Base-by-base conservation (phyloP, 2,329 filamentous ascomycete genomes). In the Fusarium equiseti region DNA sequence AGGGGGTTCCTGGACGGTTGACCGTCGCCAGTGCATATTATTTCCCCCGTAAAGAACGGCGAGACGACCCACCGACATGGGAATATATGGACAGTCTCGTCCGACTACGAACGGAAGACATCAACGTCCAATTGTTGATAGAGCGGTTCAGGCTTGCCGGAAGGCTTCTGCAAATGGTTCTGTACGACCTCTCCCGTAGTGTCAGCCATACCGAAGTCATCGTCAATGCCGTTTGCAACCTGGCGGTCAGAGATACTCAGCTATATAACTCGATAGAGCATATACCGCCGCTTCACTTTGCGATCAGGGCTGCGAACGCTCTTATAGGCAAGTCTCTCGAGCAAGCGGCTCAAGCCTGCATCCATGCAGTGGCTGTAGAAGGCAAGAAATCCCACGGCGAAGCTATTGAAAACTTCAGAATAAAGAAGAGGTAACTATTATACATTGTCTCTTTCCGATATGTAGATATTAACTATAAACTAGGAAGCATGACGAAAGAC, bases 321-420 rank as follows among this genome's bases (percentile, higher is more conserved):
- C 18, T 32, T 5, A 1, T 22, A 2, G 29, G 56, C 11, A 22
- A 13, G 8, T 38, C 22, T 16, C 16, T 59, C 12, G 31, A 26
- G 8, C 24, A 9, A 46, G 27, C 52, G 8, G 42, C 32, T 18
- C 29, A 15, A 10, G n/a, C 5, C n/a, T 50, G 44, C 6, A 42
- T 59, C 16, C 18, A 50, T 18, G 43, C 53, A 12, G 7, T 59
- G 32, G 35, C 35, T 27, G 9, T 61, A 8, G 29, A 35, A 10
- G 22, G 22, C 6, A 12, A 15, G 3, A 13, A 10, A 11, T 44
- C n/a, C 13, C 44, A 35, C 15, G 53, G 43, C 4, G 31, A 35
- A 35, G 24, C 48, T 15, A 35, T 51, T 11, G 16, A 2, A 16
- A 32, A 12, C 31, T 20, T 12, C 18, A n/a, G 10, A 38, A 12